Percentiles rank a stretch among this genome's conserved stretches.
These are phyloP conservation scores for Globisporangium canariense DNA, from an alignment of 352 stramenopile genomes.

Conservation along the genomic window DNA sequence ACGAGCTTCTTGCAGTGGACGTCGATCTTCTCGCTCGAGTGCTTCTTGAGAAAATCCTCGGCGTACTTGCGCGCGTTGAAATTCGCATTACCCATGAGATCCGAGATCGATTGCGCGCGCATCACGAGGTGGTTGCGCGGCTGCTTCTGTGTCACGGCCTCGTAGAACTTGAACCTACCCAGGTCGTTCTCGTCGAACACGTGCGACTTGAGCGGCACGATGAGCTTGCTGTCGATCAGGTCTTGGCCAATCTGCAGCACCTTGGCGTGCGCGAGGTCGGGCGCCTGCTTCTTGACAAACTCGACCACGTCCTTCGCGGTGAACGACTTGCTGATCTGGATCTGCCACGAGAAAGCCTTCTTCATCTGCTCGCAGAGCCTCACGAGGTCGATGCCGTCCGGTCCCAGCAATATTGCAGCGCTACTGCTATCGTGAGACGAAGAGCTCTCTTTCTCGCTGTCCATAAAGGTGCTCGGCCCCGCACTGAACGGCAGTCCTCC, in stretches of 20 bases:
- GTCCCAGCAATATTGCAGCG: constrained; percentile 17
- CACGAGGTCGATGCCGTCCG: constrained; percentile 51
- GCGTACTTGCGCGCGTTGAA: constrained; percentile 77
- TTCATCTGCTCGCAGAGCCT: constrained; percentile 73
- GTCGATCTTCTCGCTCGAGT: constrained; percentile 73
- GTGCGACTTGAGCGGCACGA: constrained; percentile 74
- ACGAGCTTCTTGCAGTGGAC: constrained; percentile 72
- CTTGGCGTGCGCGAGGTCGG: constrained; percentile 30
- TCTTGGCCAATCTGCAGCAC: constrained; percentile 59
- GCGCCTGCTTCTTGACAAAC: constrained; percentile 51
- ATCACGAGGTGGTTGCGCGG: constrained; percentile 71
- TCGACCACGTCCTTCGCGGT: constrained; percentile 60
- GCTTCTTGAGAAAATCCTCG: constrained; percentile 73
- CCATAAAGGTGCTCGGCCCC: not conserved
- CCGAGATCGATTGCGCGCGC: constrained; percentile 67
- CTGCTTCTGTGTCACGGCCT: constrained; percentile 40
- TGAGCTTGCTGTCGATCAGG: constrained; percentile 66
- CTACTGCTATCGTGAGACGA: constrained; percentile 6
- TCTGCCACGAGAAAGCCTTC: constrained; percentile 59
- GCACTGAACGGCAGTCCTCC: not conserved
- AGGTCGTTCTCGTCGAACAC: constrained; percentile 60
- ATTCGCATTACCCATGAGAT: constrained; percentile 64
- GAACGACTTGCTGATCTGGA: constrained; percentile 79
- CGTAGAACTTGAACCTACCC: constrained; percentile 61
- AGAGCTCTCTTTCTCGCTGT: constrained; percentile 9